Evolutionary conservation across 1,139 yeast genomes (phyloP), one percentile per base, ranked within the genome.

Genomic region (Blastobotrys malaysiensis): DNA sequence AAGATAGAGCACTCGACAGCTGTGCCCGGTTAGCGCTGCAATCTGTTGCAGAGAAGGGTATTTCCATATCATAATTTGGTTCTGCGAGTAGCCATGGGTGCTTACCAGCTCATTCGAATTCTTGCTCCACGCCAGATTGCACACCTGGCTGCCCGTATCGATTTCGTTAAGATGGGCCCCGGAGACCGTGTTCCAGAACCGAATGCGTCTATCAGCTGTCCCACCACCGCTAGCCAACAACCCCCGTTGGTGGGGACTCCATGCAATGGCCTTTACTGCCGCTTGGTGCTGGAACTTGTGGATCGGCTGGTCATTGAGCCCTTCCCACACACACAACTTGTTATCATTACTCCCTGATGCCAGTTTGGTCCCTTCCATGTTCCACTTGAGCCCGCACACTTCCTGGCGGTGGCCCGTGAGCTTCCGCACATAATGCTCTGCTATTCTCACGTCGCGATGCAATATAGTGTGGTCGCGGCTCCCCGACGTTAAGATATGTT

Each of bases 201-300:
- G 87, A 63, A 95, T 85, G 27, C 86, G 80, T 55, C 93, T 82
- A 70, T 93, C 99, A 1, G 96, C 95, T 0, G 98, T 90, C 21
- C 99, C 99, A 22, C 99, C 99, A 5, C 99, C 99, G 1, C 95
- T 83, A 0, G 98, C 98, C 53, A 93, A 72, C 3, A 91, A 79
- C 0, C 98, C 98, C 55, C 98, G 76, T 66, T 89, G 96, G 67
- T 93, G 98, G 0, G 99, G 98, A 0, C 96, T 88, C 99, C 99
- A 93, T 1, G 96, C 88, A 53, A 93, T 80, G 1, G 98, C 99
- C 70, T 91, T 93, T 5, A 93, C 96, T 0, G 99, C 99, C 0
- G 99, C 98, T 19, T 81, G 82, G 66, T 93, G 99, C 59, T 89
- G 96, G 63, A 91, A 87, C 57, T 78, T 84, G 67, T 84, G 81